Evolutionary conservation across 23 red algal species (phyloP), one percentile per base, ranked within the genome.

Genomic region (Chondrus crispus): DNA sequence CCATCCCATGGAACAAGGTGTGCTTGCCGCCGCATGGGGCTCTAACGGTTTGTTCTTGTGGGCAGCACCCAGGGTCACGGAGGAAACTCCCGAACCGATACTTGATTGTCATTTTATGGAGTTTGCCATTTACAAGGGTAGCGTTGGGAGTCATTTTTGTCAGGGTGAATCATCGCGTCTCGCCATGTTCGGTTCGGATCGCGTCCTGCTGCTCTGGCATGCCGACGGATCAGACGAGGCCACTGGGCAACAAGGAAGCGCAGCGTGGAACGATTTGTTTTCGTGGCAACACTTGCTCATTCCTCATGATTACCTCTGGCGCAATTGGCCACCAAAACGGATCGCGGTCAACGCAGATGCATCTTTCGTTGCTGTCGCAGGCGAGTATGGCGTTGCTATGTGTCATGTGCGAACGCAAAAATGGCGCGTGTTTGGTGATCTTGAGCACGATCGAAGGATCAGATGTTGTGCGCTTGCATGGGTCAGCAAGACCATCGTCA

Each of bases 391-490:
- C n/a, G 62, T 99, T 20, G 94, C 89, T 3, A 78, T 99, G 18
- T 99, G 88, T 48, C 90, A 90, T 58, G 72, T 93, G 36, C 85
- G 88, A 29, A 84, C 66, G 32, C 93, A 92, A 36, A 49, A 81
- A 28, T 99, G 97, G 97, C 86, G 90, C 43, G 81, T 93, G 7
- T 93, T 96, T 69, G 94, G 91, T 28, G 93, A 93, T 80, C 73
- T 85, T 4, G 49, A 63, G 18, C 84, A 85, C 30, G 85, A 81
- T 42, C 50, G 49, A n/a, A 68, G 76, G 3, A 85, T 93, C 62
- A 55, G 66, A 18, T 98, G 93, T 70, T 95, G 79, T 52, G 94
- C 88, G 28, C 45, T 98, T 55, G 94, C 91, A 4, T 99, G 97
- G 97, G 30, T 94, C 24, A 91, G 97, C 35, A 78, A 54, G 39